phyloP scores from a whole-genome alignment of 129 eudicot genomes.

The Glebionis coronaria region DNA sequence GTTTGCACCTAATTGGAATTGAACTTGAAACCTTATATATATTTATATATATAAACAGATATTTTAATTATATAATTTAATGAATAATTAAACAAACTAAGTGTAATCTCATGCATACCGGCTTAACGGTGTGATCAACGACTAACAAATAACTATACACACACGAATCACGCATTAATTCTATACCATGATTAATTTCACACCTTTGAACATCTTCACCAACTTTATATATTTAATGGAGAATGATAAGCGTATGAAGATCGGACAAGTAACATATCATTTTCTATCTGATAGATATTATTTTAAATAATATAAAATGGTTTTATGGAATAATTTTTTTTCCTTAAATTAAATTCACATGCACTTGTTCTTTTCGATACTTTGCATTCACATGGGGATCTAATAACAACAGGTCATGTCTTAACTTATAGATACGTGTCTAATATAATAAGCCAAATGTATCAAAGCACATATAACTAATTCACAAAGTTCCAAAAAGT shows the following conservation, averaged over 20 bases:
- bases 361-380: conserved; percentile 1
- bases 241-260: conserved; percentile 3
- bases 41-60: too few species aligned
- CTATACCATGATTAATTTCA: neutral
- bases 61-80: too few species aligned
- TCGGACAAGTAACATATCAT: conserved; percentile 22
- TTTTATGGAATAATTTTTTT: neutral
- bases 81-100: too few species aligned
- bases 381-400: neutral
- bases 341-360: neutral
- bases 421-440: neutral
- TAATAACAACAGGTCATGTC: neutral
- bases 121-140: too few species aligned
- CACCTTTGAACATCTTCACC: neutral
- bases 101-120: too few species aligned
- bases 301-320: conserved; percentile 5
- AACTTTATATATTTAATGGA: neutral
- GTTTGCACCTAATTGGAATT: too few species aligned
- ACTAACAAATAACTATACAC: too few species aligned
- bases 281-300: neutral
- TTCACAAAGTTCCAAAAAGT: neutral
- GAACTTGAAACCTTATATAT: too few species aligned
- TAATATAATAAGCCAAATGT: neutral
- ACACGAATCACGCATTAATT: neutral
- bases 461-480: neutral